These are phyloP conservation scores for Theileria equi DNA, from an alignment of 169 alveolate species.

Conservation along the genomic window DNA sequence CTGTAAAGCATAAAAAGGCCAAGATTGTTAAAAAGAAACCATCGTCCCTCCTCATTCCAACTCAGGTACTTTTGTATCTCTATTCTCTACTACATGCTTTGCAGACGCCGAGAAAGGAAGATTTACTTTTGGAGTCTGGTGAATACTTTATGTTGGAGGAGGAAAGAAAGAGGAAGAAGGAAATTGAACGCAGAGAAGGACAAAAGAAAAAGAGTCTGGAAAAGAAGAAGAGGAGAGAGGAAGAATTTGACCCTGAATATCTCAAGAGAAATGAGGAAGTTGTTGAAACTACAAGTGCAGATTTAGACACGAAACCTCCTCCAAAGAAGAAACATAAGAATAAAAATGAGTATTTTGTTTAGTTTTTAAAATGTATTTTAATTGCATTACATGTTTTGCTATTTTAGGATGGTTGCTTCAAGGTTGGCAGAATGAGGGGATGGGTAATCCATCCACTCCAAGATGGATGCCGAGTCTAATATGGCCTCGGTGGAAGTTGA, in stretches of 20 bases:
- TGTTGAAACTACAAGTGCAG: too few relatives aligned
- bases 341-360: background rate
- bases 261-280: background rate
- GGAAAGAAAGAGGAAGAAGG: slow-evolving; percentile 58
- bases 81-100: slow-evolving; percentile 9
- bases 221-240: slow-evolving; percentile 14
- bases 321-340: background rate
- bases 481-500: too few relatives aligned
- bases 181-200: slow-evolving; percentile 22
- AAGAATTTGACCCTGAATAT: slow-evolving; percentile 44
- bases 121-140: slow-evolving; percentile 93
- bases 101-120: slow-evolving; percentile 95
- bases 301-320: background rate
- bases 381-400: background rate
- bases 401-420: too few relatives aligned
- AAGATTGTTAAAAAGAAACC: slow-evolving; percentile 81
- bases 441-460: too few relatives aligned
- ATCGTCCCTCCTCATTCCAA: slow-evolving; percentile 92
- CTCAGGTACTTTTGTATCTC: slow-evolving; percentile 64
- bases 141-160: slow-evolving; percentile 91
- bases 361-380: background rate
- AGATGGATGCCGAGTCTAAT: too few relatives aligned
- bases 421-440: too few relatives aligned
- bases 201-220: slow-evolving; percentile 47
- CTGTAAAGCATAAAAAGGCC: slow-evolving; percentile 84